These are phyloP conservation scores for Aspergillus quadricinctus DNA, from an alignment of 2,329 filamentous ascomycete species.

Conservation along the genomic window DNA sequence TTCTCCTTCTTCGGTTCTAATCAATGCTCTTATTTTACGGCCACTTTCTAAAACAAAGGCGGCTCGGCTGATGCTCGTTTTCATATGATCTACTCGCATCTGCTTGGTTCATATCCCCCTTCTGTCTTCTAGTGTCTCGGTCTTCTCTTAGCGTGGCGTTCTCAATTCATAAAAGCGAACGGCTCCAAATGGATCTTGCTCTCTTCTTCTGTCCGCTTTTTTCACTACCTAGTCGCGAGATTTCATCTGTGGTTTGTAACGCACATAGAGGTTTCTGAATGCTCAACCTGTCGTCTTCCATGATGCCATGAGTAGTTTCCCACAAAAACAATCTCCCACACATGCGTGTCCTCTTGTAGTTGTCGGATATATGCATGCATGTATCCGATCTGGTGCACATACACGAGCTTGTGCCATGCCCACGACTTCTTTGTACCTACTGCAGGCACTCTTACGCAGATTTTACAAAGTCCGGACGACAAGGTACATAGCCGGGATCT, in stretches of 20 bases:
- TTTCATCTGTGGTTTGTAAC: neutral
- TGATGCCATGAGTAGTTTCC: neutral
- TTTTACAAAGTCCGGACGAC: neutral
- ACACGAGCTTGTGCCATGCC: neutral
- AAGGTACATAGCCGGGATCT: neutral
- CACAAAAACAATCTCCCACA: neutral
- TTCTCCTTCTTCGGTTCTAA: neutral
- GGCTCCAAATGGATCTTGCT: neutral
- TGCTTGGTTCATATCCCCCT: neutral
- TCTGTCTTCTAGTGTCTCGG: neutral
- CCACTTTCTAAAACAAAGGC: neutral
- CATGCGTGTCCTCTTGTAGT: neutral
- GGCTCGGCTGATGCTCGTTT: neutral
- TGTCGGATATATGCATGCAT: neutral
- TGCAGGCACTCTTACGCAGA: neutral
- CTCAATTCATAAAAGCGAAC: neutral
- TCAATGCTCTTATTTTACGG: neutral
- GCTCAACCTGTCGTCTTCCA: neutral
- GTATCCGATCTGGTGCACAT: neutral
- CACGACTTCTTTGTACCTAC: neutral
- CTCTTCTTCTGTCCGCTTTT: neutral
- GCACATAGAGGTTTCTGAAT: neutral
- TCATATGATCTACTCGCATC: neutral
- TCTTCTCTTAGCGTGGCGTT: neutral
- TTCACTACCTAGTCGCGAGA: neutral